Evolutionary conservation across 495 filamentous ascomycete species (phyloP).

Genomic region (Aspergillus indologenus): DNA sequence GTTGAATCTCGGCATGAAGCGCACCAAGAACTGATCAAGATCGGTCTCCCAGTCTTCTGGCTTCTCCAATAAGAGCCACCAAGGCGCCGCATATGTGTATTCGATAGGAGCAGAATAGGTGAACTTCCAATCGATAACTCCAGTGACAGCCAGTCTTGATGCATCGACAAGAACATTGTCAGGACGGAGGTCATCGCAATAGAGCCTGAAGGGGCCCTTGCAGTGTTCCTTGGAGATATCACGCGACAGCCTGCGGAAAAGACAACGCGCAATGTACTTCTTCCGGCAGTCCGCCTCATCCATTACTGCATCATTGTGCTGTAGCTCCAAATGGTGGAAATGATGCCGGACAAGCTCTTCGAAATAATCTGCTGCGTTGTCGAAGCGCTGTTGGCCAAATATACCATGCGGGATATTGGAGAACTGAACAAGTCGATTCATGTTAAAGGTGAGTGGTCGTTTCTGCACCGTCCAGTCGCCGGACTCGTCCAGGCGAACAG

Average conservation of each 20-base stretch:
- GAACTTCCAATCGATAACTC: too few relatives aligned
- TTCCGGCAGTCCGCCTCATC: slow-evolving; percentile 39
- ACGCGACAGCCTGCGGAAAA: slow-evolving; percentile 34
- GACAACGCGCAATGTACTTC: slow-evolving; percentile 44
- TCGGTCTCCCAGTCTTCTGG: too few relatives aligned
- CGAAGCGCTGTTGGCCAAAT: slow-evolving; percentile 19
- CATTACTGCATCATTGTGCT: slow-evolving; percentile 38
- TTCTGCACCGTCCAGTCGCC: slow-evolving; percentile 17
- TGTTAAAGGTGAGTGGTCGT: slow-evolving; percentile 32
- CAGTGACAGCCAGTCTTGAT: too few relatives aligned
- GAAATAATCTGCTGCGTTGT: slow-evolving; percentile 42
- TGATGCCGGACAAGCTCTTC: slow-evolving; percentile 42
- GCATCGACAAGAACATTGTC: too few relatives aligned
- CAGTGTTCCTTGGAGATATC: slow-evolving; percentile 21
- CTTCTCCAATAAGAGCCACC: too few relatives aligned
- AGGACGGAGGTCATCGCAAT: too few relatives aligned
- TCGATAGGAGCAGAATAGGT: too few relatives aligned
- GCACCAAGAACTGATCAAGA: too few relatives aligned
- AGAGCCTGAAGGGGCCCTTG: too few relatives aligned
- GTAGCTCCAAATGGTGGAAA: slow-evolving; percentile 39
- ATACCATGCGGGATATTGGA: slow-evolving; percentile 20
- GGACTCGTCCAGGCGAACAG: slow-evolving; percentile 21
- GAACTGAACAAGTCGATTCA: slow-evolving; percentile 29
- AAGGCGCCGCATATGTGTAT: too few relatives aligned
- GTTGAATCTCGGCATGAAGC: slow-evolving; percentile 16